Evolutionary conservation across 345 rosid genomes (phyloP).

Genomic region (Euphorbia pulcherrima): DNA sequence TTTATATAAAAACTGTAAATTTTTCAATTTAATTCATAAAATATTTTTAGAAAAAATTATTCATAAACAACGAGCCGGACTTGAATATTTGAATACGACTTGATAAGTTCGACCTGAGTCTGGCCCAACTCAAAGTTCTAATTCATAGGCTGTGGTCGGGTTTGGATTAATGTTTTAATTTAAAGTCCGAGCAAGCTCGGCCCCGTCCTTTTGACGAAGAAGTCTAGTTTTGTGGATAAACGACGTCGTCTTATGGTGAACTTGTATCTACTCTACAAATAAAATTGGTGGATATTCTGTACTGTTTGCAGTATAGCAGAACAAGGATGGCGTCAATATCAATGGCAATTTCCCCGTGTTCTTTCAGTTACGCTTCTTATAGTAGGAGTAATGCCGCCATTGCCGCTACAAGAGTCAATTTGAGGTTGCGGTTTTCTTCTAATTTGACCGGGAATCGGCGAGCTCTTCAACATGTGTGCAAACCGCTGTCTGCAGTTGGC

Average conservation of each 20-base stretch:
- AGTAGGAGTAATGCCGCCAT: background rate
- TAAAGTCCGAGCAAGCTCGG: too few relatives aligned
- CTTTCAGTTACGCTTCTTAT: background rate
- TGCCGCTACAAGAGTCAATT: background rate
- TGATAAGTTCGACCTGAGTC: too few relatives aligned
- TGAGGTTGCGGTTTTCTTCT: conserved; percentile 19
- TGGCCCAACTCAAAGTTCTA: too few relatives aligned
- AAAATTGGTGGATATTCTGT: background rate
- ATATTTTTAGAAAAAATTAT: too few relatives aligned
- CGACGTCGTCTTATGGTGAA: background rate
- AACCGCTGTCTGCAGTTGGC: conserved; percentile 40
- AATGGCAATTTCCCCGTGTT: background rate
- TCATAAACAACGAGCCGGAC: too few relatives aligned
- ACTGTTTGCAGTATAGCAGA: background rate
- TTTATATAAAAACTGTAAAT: too few relatives aligned
- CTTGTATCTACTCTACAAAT: background rate
- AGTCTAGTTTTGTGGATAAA: too few relatives aligned
- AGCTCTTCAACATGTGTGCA: conserved; percentile 13
- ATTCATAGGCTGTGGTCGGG: too few relatives aligned
- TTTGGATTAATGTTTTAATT: too few relatives aligned
- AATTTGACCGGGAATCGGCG: conserved; percentile 3
- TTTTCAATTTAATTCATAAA: too few relatives aligned
- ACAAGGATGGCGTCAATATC: conserved; percentile 9
- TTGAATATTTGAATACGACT: too few relatives aligned
- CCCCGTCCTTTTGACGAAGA: too few relatives aligned